A percentile compares a stretch with the other conserved stretches of the same genome.
Conservation (phyloP, 805 yeast genomes). For the Lachancea cidri region DNA sequence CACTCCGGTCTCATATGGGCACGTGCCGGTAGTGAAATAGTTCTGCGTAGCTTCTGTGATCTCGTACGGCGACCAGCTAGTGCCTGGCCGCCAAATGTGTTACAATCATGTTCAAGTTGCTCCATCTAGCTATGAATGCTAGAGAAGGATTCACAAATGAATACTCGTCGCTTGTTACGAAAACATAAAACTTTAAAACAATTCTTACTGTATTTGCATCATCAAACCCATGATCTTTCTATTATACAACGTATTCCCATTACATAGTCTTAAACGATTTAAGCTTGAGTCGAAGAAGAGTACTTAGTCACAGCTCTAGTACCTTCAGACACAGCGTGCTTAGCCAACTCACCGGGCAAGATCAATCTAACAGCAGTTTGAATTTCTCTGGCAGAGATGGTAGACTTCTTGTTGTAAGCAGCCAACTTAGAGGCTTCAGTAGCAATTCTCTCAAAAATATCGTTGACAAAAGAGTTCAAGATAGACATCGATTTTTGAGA, state of each 20-base stretch:
- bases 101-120: no score
- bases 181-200: no score
- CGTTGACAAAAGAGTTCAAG: conserved; percentile 97
- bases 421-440: conserved; percentile 97
- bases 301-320: conserved; percentile 97
- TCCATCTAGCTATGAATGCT: no score
- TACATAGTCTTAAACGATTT: conserved; percentile 9
- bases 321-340: conserved; percentile 98
- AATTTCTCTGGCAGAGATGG: conserved; percentile 96
- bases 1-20: no score
- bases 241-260: conserved; percentile 2
- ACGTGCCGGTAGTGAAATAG: no score
- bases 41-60: no score
- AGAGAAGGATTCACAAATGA: no score
- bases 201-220: not conserved
- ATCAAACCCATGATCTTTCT: not conserved
- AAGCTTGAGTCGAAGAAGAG: conserved; percentile 58
- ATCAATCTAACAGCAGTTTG: conserved; percentile 98
- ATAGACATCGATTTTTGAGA: conserved; percentile 98
- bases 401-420: conserved; percentile 97
- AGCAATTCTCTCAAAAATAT: conserved; percentile 97
- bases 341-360: conserved; percentile 97
- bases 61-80: no score
- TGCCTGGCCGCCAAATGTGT: no score
- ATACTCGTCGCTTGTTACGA: no score